Percentiles rank a stretch among this genome's conserved stretches.
Evolutionary conservation across 2,329 filamentous ascomycete species (phyloP).

Genomic region (Plectosphaerella cucumerina): DNA sequence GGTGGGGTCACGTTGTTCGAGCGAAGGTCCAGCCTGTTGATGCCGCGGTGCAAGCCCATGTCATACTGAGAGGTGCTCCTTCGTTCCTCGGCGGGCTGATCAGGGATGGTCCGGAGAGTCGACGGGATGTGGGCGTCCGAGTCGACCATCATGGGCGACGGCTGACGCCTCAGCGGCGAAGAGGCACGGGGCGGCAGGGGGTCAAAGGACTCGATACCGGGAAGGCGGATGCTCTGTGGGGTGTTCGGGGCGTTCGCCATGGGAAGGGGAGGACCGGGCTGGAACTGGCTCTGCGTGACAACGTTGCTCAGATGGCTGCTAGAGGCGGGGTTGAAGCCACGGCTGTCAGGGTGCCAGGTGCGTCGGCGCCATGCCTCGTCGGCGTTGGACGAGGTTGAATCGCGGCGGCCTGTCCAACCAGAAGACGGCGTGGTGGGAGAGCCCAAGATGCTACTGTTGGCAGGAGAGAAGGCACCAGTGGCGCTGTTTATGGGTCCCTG

Average conservation of each 20-base stretch:
- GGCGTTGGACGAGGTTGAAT: slow-evolving; percentile 56
- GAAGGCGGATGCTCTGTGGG: slow-evolving; percentile 65
- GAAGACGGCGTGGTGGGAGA: slow-evolving; percentile 62
- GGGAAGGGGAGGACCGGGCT: slow-evolving; percentile 48
- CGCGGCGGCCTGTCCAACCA: slow-evolving; percentile 55
- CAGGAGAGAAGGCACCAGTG: slow-evolving; percentile 47
- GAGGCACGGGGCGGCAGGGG: slow-evolving; percentile 61
- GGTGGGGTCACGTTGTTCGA: slow-evolving; percentile 41
- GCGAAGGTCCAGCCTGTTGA: slow-evolving; percentile 64
- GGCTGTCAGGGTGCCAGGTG: slow-evolving; percentile 85
- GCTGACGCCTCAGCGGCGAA: slow-evolving; percentile 59
- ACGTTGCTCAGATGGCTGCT: slow-evolving; percentile 74
- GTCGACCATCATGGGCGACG: slow-evolving; percentile 78
- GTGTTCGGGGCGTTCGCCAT: slow-evolving; percentile 40
- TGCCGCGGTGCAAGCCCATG: slow-evolving; percentile 58
- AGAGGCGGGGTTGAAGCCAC: slow-evolving; percentile 57
- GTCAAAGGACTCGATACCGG: slow-evolving; percentile 90
- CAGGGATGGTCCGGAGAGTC: slow-evolving; percentile 22
- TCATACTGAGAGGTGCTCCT: slow-evolving; percentile 59
- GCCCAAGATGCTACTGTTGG: slow-evolving; percentile 57
- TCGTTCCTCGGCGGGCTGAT: slow-evolving; percentile 37
- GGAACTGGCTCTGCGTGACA: slow-evolving; percentile 61
- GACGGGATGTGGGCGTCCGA: slow-evolving; percentile 34
- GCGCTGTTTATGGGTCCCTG: slow-evolving; percentile 52
- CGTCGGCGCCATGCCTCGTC: slow-evolving; percentile 79